Evolutionary conservation across 192 early-diverging fungal genomes (phyloP).

Genomic region (Coemansia sp.): DNA sequence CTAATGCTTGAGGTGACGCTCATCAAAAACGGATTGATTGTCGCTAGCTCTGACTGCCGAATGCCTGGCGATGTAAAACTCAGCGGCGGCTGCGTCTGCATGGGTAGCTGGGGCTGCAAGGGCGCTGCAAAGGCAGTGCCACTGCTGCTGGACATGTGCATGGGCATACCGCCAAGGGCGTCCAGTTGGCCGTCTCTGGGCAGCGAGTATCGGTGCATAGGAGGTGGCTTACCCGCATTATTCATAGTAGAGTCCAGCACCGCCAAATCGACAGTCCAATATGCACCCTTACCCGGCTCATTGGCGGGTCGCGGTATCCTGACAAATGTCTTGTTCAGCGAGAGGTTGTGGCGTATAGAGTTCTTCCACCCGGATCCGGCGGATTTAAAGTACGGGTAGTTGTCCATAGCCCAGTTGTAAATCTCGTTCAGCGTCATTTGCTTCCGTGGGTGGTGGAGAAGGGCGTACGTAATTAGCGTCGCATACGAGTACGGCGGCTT

Average conservation of each 20-base stretch:
- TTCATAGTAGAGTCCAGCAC: slow-evolving; percentile 39
- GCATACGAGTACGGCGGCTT: slow-evolving; percentile 88
- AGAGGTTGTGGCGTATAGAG: slow-evolving; percentile 89
- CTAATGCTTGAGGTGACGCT: slow-evolving; percentile 47
- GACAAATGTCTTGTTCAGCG: slow-evolving; percentile 80
- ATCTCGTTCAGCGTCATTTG: slow-evolving; percentile 84
- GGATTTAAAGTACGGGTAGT: slow-evolving; percentile 78
- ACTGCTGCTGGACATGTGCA: background rate
- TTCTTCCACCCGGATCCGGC: slow-evolving; percentile 80
- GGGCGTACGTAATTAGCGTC: slow-evolving; percentile 80
- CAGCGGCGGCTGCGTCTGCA: background rate
- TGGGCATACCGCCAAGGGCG: background rate
- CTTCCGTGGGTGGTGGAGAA: slow-evolving; percentile 64
- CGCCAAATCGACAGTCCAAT: slow-evolving; percentile 74
- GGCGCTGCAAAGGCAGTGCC: background rate
- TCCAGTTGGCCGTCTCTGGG: slow-evolving; percentile 8
- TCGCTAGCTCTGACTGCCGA: background rate
- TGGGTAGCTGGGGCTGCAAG: slow-evolving; percentile 1
- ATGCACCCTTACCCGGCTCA: slow-evolving; percentile 85
- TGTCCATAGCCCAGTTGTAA: slow-evolving; percentile 76
- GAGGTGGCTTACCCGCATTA: slow-evolving; percentile 19
- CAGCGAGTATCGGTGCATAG: slow-evolving; percentile 30
- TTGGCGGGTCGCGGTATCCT: slow-evolving; percentile 76
- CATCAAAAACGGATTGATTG: slow-evolving; percentile 23
- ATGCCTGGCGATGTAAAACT: background rate